These are phyloP conservation scores for Suillus fuscotomentosus DNA, from an alignment of 768 basidiomycete genomes.

Conservation along the genomic window DNA sequence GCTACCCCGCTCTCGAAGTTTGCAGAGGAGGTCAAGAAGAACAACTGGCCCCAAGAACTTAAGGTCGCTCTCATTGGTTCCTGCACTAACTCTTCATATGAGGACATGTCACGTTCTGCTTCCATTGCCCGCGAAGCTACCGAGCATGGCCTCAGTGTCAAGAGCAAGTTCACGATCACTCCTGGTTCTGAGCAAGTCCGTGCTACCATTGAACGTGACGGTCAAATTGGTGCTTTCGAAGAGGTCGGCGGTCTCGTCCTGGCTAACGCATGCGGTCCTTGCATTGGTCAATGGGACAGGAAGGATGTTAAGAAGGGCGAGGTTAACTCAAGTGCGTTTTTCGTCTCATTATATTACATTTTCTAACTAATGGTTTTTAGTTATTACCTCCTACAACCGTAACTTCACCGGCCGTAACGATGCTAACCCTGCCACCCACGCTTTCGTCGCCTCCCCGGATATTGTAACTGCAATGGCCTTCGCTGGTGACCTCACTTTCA, in stretches of 20 bases:
- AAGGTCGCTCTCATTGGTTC: slow-evolving; percentile 98
- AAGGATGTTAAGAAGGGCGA: slow-evolving; percentile 96
- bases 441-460: slow-evolving; percentile 92
- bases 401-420: slow-evolving; percentile 99
- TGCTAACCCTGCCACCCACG: slow-evolving; percentile 98
- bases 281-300: slow-evolving; percentile 99
- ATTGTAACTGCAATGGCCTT: slow-evolving; percentile 97
- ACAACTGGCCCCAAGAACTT: slow-evolving; percentile 95
- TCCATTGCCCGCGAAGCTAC: slow-evolving; percentile 90
- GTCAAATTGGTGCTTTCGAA: slow-evolving; percentile 87
- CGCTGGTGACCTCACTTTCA: slow-evolving; percentile 92
- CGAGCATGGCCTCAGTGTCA: slow-evolving; percentile 80
- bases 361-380: slow-evolving; percentile 34
- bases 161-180: slow-evolving; percentile 97
- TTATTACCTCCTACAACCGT: slow-evolving; percentile 99
- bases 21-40: slow-evolving; percentile 86
- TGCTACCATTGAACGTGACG: slow-evolving; percentile 96
- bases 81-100: slow-evolving; percentile 99
- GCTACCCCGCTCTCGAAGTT: slow-evolving; percentile 98
- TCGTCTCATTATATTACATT: not conserved
- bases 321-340: slow-evolving; percentile 83
- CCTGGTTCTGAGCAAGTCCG: slow-evolving; percentile 98
- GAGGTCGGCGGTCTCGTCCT: slow-evolving; percentile 87
- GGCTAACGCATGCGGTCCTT: slow-evolving; percentile 98
- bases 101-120: slow-evolving; percentile 98